phyloP scores from a whole-genome alignment of 2,329 filamentous ascomycete species.

The Sphaerostilbella broomeana region DNA sequence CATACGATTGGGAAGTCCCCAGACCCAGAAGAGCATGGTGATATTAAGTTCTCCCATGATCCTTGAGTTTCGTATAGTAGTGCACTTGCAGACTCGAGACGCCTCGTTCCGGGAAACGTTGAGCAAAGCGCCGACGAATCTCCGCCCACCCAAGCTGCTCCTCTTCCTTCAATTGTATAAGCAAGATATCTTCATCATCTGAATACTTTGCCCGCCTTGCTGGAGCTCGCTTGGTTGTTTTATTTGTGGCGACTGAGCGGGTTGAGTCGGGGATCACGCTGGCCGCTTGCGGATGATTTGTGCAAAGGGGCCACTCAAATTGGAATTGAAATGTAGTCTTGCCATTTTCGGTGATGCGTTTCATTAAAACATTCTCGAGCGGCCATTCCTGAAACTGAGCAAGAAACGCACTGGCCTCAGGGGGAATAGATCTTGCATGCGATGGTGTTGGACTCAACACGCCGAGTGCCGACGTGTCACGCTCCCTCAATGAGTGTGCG shows the following conservation, averaged over 20 bases:
- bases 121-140: constrained; percentile 3
- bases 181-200: not conserved
- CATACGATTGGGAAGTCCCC: too few species aligned
- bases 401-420: not conserved
- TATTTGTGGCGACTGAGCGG: not conserved
- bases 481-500: too few species aligned
- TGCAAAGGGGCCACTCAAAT: not conserved
- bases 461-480: not conserved
- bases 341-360: not conserved
- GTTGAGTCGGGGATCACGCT: not conserved
- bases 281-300: not conserved
- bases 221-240: not conserved
- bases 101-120: not conserved
- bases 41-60: too few species aligned
- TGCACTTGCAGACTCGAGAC: constrained; percentile 1
- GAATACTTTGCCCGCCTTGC: not conserved
- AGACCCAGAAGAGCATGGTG: too few species aligned
- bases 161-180: constrained; percentile 5
- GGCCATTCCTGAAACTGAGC: constrained; percentile 1
- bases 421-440: not conserved
- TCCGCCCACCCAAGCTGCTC: constrained; percentile 1
- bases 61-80: constrained; percentile 4
- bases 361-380: not conserved
- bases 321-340: not conserved
- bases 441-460: not conserved